Base-by-base conservation (phyloP, 1,284 basidiomycete species). In the Xerocomus cyaneibrunnescens region DNA sequence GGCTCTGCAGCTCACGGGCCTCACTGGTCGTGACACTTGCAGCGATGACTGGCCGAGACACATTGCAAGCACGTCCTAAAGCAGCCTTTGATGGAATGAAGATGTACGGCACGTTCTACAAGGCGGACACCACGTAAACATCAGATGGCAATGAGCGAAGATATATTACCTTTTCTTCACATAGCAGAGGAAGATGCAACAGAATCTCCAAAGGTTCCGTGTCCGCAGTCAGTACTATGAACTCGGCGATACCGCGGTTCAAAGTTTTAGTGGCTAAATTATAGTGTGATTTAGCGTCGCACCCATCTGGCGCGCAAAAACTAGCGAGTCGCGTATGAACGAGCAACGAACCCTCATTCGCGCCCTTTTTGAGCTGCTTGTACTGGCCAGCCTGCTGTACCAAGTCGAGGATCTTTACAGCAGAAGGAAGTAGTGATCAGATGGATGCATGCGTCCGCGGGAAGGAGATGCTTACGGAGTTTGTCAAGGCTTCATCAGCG, bases 201-300 rank as follows among this genome's bases (percentile, higher is more conserved):
- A 99, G 78, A 70, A 99, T 99, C 73, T 99, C 96, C 66, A 99
- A 84, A 46, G 96, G 96, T 74, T 99, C 95, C 41, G 96, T 96
- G 67, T 97, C 94, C 56, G 94, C 97, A 53, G 97, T 97, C 75
- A 99, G 81, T 67, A 99, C 85, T 74, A 99, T 96, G 76, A 99
- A 93, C 76, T 99, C 97, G 63, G 94, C 92, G 65, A 98, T 95
- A 77, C 97, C 96, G 69, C 97, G 92, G 75, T 99, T 99, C 59
- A 99, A 83, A 22, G 97, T 99, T 81, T 98, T 98, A 61, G 95
- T 98, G 44, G 89, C 90, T 86, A 70, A 53, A 62, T 51, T 40
- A 40, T 19, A 21, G 38, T 17, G 21, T 21, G 10, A 22, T 23
- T 67, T 23, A 66, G 50, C 17, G 10, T 43, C 14, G 7, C 4